Base-by-base conservation (phyloP, 2,329 filamentous ascomycete genomes). In the Setomelanomma holmii region DNA sequence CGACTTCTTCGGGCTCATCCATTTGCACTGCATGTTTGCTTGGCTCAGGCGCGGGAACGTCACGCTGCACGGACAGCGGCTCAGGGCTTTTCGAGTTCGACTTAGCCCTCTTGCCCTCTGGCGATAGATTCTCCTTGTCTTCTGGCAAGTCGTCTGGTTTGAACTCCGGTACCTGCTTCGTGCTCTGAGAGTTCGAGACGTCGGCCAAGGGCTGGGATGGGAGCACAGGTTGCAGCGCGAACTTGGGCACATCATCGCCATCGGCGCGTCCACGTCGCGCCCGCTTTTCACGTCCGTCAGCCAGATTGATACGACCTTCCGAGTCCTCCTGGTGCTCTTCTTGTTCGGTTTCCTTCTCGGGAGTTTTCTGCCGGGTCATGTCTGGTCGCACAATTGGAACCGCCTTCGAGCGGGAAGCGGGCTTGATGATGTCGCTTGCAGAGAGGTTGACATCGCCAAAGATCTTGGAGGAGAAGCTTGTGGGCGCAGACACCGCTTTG, bases 311-410 rank as follows among this genome's bases (percentile, higher is more conserved):
- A 21, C 86, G 84, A 14, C 87, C 86, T 55, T 87, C 81, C 3
- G 83, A 80, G 54, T 86, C 84, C 51, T 89, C 82, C 8, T 74
- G 24, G 71, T 73, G 22, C 69, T 68, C 49, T 68, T 65, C 40
- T 72, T 8, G 27, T 14, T 69, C 42, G 74, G 69, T 1, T 72
- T 74, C 56, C 78, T 73, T 60, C 79, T 78, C 52, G 58, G 76
- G 63, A 80, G 86, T 68, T 38, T 61, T 60, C 49, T 71, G 61
- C 20, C 64, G 64, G 19, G 66, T 63, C 51, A 57, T 60, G 49
- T 86, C 80, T 1, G 90, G 89, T 34, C 82, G 82, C 8, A 93
- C 76, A 56, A 96, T 96, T 0, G 92, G 89, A 48, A 96, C 84
- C 8, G 91, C 91, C 76, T 95, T 97, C 4, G 88, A 90, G 63